Evolutionary conservation across 106 monocot genomes (phyloP), one percentile per base, ranked within the genome.

Genomic region (Dendrobium officinale): DNA sequence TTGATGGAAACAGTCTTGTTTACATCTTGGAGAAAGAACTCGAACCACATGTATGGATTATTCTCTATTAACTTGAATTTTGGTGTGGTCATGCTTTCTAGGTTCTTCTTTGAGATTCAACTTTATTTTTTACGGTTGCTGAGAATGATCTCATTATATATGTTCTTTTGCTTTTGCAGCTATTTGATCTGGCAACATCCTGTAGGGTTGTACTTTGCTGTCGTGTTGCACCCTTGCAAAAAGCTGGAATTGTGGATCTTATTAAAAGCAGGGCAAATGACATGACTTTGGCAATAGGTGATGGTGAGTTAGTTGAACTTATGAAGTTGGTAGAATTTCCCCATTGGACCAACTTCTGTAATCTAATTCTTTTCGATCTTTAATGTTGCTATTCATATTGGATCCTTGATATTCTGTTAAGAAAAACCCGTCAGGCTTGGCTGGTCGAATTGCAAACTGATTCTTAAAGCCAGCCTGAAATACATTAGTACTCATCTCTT

Each of bases 201-300:
- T 97, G 96, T 82, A 81, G 76, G 77, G 96, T 94, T 77, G 96
- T 97, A 48, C 86, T 97, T 74, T 97, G 96, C 79, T 97, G 96
- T 82, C 92, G 96, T 5, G 96, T 97, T 86, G 96, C 96, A 79
- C 96, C 96, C 77, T 78, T 97, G 29, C 96, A 97, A 85, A 97
- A 97, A 79, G 96, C 96, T 82, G 96, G 96, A 72, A 92, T 97
- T 80, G 93, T 97, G 82, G 96, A 97, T 82, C 67, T 97, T 37
- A 92, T 97, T 26, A 97, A 97, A 84, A 97, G 92, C 83, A 92
- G 94, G 80, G 90, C 94, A 72, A 88, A 80, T 88, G 96, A 97
- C 86, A 97, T 97, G 96, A 97, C 96, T 44, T 80, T 97, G 81
- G 96, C 96, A 55, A 97, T 97, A 66, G 96, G 96, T 85, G 96